Base-by-base conservation (phyloP, 78 protist species). In the Bigelowiella natans region DNA sequence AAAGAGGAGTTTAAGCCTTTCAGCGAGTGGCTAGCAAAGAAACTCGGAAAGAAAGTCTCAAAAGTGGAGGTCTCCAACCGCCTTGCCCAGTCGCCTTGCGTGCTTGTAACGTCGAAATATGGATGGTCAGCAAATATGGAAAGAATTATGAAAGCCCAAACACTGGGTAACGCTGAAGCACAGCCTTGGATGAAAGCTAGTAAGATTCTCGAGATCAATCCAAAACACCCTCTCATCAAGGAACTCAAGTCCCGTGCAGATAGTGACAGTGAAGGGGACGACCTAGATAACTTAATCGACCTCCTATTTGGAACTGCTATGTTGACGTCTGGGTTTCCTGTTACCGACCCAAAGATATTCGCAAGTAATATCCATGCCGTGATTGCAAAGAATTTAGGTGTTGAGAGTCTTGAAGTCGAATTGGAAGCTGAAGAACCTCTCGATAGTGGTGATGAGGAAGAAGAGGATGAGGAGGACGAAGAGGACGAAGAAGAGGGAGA, bases 121-220 rank as follows among this genome's bases (percentile, higher is more conserved):
- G 99, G 99, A 83, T 97, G 99, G 99, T 95, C 98, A 31, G 99
- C 99, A 92, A 96, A 98, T 95, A 97, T 98, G 99, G 98, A 97
- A 95, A 94, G 99, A 88, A 97, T 99, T 97, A 97, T 99, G 99
- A 96, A 97, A 96, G 98, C 98, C 38, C 99, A 99, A 95, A 99
- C 99, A 11, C 97, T 97, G 37, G 97, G 98, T 85, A 98, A 99
- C 73, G 73, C 73, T 26, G 73, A 51, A 18, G 73, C 73, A 18
- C 73, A 51, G 73, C 73, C 73, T 26, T 51, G 73, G 73, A 51
- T 51, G 73, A 51, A 51, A 18, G 73, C 73, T 26, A 7, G 18
- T 7, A 51, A 51, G 73, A 51, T 51, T 18, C 73, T 51, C 73
- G 73, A 51, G 73, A 51, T 51, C 7, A 51, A 51, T 51, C 73